Percentiles rank a stretch among this genome's conserved stretches.
Evolutionary conservation across 2,329 filamentous ascomycete genomes (phyloP).

Genomic region (Cercospora brassicicola): DNA sequence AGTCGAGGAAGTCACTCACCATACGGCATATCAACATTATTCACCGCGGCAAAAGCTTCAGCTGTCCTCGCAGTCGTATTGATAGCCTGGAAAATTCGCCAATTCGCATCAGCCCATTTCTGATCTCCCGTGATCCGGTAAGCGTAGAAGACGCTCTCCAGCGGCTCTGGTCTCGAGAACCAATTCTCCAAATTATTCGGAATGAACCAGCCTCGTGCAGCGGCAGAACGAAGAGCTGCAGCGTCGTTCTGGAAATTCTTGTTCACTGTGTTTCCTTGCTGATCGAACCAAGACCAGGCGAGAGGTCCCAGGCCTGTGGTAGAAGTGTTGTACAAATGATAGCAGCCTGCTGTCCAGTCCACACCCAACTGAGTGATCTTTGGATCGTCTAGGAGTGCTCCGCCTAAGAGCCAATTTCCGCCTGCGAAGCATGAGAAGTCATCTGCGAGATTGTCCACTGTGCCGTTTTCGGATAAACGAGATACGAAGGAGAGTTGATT

Average conservation of each 20-base stretch:
- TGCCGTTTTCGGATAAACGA: constrained; percentile 14
- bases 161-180: constrained; percentile 49
- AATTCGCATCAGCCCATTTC: constrained; percentile 45
- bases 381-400: constrained; percentile 27
- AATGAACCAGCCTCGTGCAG: constrained; percentile 24
- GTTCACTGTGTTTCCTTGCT: constrained; percentile 22
- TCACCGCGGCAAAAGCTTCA: constrained; percentile 22
- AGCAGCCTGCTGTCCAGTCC: constrained; percentile 35
- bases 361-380: constrained; percentile 35
- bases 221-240: constrained; percentile 19
- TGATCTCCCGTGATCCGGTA: constrained; percentile 58
- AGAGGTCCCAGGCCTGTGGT: constrained; percentile 32
- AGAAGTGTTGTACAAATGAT: constrained; percentile 37
- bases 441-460: constrained; percentile 25
- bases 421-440: constrained; percentile 38
- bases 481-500: constrained; percentile 31
- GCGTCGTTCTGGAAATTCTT: constrained; percentile 22
- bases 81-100: constrained; percentile 49
- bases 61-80: constrained; percentile 41
- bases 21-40: constrained; percentile 24
- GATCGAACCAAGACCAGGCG: constrained; percentile 28
- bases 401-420: constrained; percentile 38
- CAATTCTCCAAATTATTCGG: constrained; percentile 22
- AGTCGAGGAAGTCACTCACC: background rate
- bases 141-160: constrained; percentile 60